phyloP scores from a whole-genome alignment of 2,329 filamentous ascomycete species.

The Fonsecaea erecta region DNA sequence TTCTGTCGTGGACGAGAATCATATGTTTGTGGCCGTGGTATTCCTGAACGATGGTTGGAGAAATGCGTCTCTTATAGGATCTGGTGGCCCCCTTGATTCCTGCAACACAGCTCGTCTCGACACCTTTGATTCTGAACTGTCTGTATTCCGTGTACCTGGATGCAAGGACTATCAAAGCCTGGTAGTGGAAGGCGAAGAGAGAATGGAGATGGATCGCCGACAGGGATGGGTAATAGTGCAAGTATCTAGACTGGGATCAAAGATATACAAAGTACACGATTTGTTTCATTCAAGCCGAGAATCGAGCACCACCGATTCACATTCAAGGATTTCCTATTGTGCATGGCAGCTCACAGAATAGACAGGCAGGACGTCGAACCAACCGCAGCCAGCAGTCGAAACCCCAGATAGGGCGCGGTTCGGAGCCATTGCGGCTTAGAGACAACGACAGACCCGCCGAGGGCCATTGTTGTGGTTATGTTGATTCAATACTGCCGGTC shows the following conservation, averaged over 20 bases:
- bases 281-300: no score
- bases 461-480: neutral
- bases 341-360: neutral
- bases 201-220: neutral
- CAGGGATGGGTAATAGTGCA: neutral
- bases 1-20: no score
- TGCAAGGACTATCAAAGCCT: neutral
- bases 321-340: neutral
- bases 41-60: neutral
- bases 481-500: neutral
- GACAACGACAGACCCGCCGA: neutral
- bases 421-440: neutral
- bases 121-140: neutral
- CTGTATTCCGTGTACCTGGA: neutral
- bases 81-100: neutral
- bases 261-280: neutral
- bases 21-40: neutral
- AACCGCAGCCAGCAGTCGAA: neutral
- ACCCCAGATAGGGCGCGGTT: neutral
- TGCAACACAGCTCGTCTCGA: neutral
- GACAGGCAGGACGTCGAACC: neutral
- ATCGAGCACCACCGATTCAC: neutral
- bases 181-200: neutral
- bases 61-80: neutral
- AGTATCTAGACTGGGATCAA: neutral